A percentile compares a stretch with the other conserved stretches of the same genome.
Conservation (phyloP, 1,139 yeast species). For the Geotrichum bryndzae region DNA sequence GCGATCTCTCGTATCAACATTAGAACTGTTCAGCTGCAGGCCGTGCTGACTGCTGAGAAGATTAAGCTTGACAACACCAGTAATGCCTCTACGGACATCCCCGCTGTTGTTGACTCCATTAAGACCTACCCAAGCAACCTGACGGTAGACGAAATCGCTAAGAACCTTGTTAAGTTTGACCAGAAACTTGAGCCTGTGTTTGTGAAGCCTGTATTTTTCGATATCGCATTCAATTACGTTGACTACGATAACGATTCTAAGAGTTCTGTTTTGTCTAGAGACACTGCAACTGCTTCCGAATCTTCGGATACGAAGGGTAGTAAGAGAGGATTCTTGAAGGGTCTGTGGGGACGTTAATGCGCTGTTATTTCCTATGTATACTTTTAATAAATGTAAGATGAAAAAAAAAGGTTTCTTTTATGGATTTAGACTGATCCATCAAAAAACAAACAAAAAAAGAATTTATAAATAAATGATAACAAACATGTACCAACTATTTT, state of each 20-base stretch:
- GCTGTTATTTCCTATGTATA: not conserved
- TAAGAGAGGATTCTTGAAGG: constrained; percentile 14
- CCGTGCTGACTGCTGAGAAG: constrained; percentile 12
- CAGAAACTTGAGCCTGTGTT: constrained; percentile 51
- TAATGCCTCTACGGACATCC: constrained; percentile 5
- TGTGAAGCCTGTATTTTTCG: constrained; percentile 85
- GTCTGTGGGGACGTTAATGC: constrained; percentile 15
- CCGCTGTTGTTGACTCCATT: constrained; percentile 46
- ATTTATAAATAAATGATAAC: too few relatives aligned
- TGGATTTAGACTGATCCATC: not conserved
- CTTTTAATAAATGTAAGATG: not conserved
- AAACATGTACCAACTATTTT: not conserved
- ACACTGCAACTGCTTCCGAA: not conserved
- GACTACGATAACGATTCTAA: constrained; percentile 36
- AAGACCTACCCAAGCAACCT: constrained; percentile 35
- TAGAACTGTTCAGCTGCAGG: constrained; percentile 8
- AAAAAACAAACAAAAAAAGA: not conserved
- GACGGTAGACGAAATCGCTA: constrained; percentile 36
- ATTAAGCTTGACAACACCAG: not conserved
- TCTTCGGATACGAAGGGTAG: not conserved
- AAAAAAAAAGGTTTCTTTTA: not conserved
- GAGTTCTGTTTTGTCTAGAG: not conserved
- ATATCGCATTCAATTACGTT: constrained; percentile 79
- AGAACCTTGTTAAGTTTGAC: constrained; percentile 46
- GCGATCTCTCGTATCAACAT: not conserved